A percentile compares a stretch with the other conserved stretches of the same genome.
These are phyloP conservation scores for Irpex lacteus DNA, from an alignment of 1,284 basidiomycete genomes.

Conservation along the genomic window DNA sequence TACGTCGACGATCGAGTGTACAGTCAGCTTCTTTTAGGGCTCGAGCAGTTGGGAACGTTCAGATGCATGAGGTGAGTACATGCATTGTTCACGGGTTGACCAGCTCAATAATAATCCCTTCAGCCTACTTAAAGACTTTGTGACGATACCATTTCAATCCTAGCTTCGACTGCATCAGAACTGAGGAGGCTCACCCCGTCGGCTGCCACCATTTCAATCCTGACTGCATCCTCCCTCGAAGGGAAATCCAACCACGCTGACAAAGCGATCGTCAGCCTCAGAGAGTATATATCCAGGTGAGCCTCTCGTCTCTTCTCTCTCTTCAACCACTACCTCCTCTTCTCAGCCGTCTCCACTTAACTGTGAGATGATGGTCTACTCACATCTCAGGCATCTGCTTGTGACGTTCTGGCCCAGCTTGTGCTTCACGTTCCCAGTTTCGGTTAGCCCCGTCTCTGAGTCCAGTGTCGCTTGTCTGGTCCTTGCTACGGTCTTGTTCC, in stretches of 20 bases:
- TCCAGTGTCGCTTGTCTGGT: neutral
- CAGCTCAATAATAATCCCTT: too few species aligned
- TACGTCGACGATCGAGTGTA: too few species aligned
- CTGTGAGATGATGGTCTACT: neutral
- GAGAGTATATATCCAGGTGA: neutral
- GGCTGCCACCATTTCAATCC: neutral
- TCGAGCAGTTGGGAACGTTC: too few species aligned
- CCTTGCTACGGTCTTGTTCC: neutral
- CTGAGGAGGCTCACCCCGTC: too few species aligned
- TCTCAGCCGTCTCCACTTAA: neutral
- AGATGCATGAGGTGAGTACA: too few species aligned
- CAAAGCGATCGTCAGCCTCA: neutral
- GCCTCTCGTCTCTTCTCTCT: neutral
- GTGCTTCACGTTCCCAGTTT: neutral
- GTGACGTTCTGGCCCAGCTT: neutral
- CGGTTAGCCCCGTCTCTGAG: neutral
- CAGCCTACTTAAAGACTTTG: too few species aligned
- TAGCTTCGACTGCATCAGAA: too few species aligned
- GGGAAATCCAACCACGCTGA: neutral
- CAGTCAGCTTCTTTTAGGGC: too few species aligned
- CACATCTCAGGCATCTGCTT: neutral
- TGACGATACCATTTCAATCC: too few species aligned
- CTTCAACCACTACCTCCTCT: neutral
- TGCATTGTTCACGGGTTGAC: too few species aligned
- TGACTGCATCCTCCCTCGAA: neutral